phyloP scores from a whole-genome alignment of 148 eudicot genomes.

The Rhododendron simsii region DNA sequence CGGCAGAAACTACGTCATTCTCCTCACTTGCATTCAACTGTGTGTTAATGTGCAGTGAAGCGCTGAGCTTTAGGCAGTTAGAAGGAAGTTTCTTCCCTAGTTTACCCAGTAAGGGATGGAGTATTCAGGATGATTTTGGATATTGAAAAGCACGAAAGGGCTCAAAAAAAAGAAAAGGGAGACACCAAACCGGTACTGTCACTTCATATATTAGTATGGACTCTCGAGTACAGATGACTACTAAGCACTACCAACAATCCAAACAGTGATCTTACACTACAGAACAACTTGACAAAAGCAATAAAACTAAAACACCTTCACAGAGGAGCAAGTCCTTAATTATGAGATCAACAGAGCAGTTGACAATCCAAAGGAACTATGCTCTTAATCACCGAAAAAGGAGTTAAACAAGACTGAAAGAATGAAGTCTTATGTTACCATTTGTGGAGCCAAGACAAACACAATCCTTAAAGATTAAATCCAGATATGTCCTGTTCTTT shows the following conservation, averaged over 20 bases:
- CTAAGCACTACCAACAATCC: neutral
- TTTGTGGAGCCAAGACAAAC: neutral
- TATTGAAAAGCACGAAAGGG: neutral
- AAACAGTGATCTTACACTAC: neutral
- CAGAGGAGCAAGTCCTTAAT: neutral
- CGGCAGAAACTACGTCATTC: neutral
- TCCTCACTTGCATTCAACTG: neutral
- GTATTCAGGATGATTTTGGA: neutral
- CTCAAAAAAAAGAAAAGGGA: neutral
- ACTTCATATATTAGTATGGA: neutral
- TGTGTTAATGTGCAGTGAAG: neutral
- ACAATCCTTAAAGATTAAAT: neutral
- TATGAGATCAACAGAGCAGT: neutral
- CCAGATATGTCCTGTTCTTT: neutral
- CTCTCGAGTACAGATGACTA: neutral
- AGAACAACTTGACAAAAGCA: neutral
- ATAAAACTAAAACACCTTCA: neutral
- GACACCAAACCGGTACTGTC: neutral
- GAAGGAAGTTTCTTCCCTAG: neutral
- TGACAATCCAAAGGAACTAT: neutral
- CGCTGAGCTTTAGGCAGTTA: neutral
- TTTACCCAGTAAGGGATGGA: neutral
- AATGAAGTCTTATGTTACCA: constrained; percentile 1
- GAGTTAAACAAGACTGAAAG: neutral
- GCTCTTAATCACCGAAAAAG: neutral